These are phyloP conservation scores for Lonicera japonica DNA, from an alignment of 129 eudicot genomes.

Conservation along the genomic window DNA sequence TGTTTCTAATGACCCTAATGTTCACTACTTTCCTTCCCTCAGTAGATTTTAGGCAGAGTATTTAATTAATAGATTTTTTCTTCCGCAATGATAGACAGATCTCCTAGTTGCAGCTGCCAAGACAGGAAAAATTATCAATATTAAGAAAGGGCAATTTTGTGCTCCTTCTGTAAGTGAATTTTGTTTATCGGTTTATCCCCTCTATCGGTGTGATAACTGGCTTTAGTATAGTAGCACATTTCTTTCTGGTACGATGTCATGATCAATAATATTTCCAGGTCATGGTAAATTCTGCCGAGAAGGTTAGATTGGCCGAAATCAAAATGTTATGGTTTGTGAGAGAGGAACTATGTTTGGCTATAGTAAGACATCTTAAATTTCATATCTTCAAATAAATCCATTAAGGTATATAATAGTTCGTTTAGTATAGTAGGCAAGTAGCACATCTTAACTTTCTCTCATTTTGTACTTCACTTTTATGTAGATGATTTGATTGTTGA, in stretches of 20 bases:
- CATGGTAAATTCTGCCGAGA: constrained; percentile 93
- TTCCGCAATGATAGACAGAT: constrained; percentile 56
- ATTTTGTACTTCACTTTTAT: constrained; percentile 1
- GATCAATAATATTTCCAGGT: constrained; percentile 44
- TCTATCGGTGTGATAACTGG: not conserved
- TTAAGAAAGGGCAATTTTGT: constrained; percentile 97
- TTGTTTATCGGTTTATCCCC: constrained; percentile 4
- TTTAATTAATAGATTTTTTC: constrained; percentile 8
- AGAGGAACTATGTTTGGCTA: constrained; percentile 99
- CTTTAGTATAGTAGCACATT: not conserved
- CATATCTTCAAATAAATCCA: constrained; percentile 1
- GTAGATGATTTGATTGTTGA: constrained; percentile 91
- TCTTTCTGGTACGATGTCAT: constrained; percentile 3
- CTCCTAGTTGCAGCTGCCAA: constrained; percentile 96
- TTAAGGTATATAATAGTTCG: not conserved
- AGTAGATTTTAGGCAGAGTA: not conserved
- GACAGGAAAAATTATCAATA: constrained; percentile 82
- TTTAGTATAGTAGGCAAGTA: no score
- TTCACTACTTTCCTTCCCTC: no score
- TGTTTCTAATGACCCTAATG: not conserved
- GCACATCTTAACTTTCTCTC: not conserved
- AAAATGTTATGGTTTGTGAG: constrained; percentile 96
- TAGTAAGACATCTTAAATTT: constrained; percentile 42
- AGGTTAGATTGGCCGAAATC: constrained; percentile 85
- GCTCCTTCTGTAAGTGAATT: constrained; percentile 67